A percentile compares a stretch with the other conserved stretches of the same genome.
Evolutionary conservation across 2,329 filamentous ascomycete species (phyloP).

Genomic region (Epichloe coenophiala): DNA sequence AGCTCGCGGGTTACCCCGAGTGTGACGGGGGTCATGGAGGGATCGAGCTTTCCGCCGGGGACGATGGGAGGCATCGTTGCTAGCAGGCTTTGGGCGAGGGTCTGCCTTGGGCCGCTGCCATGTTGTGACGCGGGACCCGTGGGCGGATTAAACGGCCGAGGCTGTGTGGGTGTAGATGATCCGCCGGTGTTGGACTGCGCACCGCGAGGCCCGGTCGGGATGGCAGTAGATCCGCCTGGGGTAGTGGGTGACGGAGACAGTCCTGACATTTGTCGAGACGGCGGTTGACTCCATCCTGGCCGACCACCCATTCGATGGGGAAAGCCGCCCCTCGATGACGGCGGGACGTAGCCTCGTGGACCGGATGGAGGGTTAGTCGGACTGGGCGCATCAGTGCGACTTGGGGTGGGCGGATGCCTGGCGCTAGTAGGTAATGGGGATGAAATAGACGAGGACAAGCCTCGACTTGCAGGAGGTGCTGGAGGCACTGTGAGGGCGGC

Average conservation of each 20-base stretch:
- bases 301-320: conserved; percentile 31
- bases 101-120: conserved; percentile 24
- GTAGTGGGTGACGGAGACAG: conserved; percentile 26
- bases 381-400: conserved; percentile 27
- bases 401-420: conserved; percentile 22
- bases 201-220: conserved; percentile 35
- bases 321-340: conserved; percentile 28
- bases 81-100: conserved; percentile 38
- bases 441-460: conserved; percentile 23
- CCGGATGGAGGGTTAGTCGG: conserved; percentile 39
- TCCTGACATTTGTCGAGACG: conserved; percentile 20
- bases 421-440: conserved; percentile 21
- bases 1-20: conserved; percentile 38
- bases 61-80: conserved; percentile 36
- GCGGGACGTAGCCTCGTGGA: conserved; percentile 38
- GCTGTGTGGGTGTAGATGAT: conserved; percentile 27
- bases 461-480: conserved; percentile 27
- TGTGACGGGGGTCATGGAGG: conserved; percentile 28
- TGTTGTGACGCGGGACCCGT: conserved; percentile 37
- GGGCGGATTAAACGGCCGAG: conserved; percentile 40
- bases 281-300: conserved; percentile 28
- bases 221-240: conserved; percentile 23
- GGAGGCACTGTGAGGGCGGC: conserved; percentile 39
- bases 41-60: conserved; percentile 41
- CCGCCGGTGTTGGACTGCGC: conserved; percentile 19